phyloP scores from a whole-genome alignment of 441 rosid genomes.

The Croton setiger region DNA sequence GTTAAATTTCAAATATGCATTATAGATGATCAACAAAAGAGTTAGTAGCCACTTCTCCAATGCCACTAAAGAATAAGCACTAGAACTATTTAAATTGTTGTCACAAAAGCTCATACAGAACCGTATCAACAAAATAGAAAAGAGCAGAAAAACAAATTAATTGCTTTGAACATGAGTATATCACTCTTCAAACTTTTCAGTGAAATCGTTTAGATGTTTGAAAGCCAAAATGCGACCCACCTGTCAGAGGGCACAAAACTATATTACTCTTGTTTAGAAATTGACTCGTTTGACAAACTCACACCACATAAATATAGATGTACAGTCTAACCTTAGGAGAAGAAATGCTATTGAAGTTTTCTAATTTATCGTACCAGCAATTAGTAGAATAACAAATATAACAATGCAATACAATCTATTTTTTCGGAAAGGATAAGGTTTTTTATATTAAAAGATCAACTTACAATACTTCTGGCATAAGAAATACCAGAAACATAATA shows the following conservation, averaged over 20 bases:
- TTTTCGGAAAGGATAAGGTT: no score
- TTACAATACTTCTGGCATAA: no score
- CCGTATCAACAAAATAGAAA: neutral
- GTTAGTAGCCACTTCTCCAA: neutral
- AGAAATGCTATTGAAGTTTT: no score
- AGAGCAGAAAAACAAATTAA: neutral
- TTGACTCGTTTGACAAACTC: neutral
- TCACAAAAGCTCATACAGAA: neutral
- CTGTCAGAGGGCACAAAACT: neutral
- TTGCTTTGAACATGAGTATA: neutral
- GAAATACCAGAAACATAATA: no score
- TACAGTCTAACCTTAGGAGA: no score
- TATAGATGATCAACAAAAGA: neutral
- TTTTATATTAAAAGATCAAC: no score
- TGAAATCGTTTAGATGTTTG: neutral
- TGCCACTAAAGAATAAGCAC: neutral
- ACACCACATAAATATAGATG: neutral
- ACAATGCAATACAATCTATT: neutral
- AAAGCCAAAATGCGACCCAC: neutral
- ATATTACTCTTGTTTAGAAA: neutral
- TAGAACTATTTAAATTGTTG: neutral
- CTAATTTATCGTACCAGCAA: neutral
- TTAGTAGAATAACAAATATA: neutral
- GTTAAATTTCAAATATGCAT: neutral
- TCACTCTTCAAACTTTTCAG: neutral